Conservation (phyloP, 78 protist species). For the Dictyostelium citrinum region DNA sequence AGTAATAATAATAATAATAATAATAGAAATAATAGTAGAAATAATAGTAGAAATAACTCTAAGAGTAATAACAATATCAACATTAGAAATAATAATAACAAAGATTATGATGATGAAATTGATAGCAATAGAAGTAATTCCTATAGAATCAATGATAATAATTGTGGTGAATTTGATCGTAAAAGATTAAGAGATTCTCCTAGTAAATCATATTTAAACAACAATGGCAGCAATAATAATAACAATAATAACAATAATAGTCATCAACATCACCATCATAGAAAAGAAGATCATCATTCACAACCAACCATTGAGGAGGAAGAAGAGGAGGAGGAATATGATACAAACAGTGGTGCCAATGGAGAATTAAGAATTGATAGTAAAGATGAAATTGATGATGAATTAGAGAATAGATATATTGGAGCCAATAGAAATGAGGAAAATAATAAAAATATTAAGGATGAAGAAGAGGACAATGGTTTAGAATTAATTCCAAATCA, state of each 20-base stretch:
- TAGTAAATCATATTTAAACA: not conserved
- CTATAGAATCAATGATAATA: not conserved
- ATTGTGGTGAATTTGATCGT: not conserved
- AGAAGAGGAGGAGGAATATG: not conserved
- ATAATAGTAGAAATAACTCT: not conserved
- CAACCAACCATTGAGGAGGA: not conserved
- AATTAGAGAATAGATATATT: not conserved
- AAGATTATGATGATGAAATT: not conserved
- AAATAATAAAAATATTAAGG: not conserved
- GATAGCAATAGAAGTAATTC: not conserved
- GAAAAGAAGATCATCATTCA: not conserved
- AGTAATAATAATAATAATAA: not conserved
- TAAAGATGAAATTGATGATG: not conserved
- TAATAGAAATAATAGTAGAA: not conserved
- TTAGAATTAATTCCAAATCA: not conserved
- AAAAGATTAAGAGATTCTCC: constrained; percentile 16
- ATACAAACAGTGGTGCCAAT: not conserved
- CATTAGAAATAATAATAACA: not conserved
- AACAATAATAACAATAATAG: not conserved
- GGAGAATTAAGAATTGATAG: not conserved
- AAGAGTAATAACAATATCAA: not conserved
- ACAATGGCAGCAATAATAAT: not conserved
- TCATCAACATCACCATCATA: not conserved
- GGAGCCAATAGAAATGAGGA: not conserved
- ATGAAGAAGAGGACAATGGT: not conserved